Conservation (phyloP, 164 flowering plant species). For the Santalum album region DNA sequence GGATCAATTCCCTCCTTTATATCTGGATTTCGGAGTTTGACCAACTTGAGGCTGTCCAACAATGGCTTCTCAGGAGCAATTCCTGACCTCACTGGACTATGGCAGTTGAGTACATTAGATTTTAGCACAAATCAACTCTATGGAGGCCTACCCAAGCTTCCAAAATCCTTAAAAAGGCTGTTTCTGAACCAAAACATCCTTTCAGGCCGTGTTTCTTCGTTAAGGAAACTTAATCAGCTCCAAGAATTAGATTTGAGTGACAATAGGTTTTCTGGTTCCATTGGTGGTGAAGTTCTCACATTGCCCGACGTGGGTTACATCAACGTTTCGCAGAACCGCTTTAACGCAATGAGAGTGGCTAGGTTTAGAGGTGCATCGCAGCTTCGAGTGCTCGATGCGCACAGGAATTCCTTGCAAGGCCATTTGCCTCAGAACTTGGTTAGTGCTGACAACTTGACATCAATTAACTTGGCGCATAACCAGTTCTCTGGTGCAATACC, state of each 20-base stretch:
- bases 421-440: conserved; percentile 25
- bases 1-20: conserved; percentile 18
- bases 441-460: conserved; percentile 9
- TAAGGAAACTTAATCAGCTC: conserved; percentile 17
- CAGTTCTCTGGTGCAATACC: conserved; percentile 28
- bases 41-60: conserved; percentile 14
- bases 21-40: conserved; percentile 14
- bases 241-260: conserved; percentile 23
- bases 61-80: conserved; percentile 30
- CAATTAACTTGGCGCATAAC: conserved; percentile 24
- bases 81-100: conserved; percentile 23
- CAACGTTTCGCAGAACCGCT: conserved; percentile 27
- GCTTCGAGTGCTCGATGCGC: conserved; percentile 25
- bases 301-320: conserved; percentile 20
- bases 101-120: conserved; percentile 29
- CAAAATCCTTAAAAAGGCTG: conserved; percentile 17
- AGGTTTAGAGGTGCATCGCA: conserved; percentile 9
- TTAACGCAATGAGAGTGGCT: conserved; percentile 17
- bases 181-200: conserved; percentile 21
- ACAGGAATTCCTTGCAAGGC: conserved; percentile 22
- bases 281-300: conserved; percentile 13
- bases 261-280: conserved; percentile 30
- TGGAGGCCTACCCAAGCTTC: conserved; percentile 29
- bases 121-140: conserved; percentile 22
- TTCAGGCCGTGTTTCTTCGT: conserved; percentile 22